Conservation (phyloP, 257 asterid species). For the Misopates orontium region DNA sequence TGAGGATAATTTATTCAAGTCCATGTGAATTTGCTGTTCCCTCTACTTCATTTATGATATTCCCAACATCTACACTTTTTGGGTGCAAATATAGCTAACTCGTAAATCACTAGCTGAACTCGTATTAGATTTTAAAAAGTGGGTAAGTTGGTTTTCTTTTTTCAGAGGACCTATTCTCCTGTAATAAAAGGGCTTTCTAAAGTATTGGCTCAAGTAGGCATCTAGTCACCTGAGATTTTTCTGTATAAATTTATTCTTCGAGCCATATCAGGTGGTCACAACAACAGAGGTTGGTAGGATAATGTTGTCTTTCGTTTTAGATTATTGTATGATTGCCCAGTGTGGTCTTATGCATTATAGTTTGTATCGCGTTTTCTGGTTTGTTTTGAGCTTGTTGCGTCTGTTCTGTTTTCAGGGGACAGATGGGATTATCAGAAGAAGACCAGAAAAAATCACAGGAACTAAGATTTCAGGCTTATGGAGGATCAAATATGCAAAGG, state of each 20-base stretch:
- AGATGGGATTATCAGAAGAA: slow-evolving; percentile 91
- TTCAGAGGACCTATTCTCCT: background rate
- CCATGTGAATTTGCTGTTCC: slow-evolving; percentile 2
- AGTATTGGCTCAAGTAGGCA: background rate
- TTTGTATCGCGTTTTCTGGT: background rate
- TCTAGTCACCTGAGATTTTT: slow-evolving; percentile 4
- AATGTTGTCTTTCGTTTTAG: slow-evolving; percentile 10
- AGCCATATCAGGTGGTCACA: slow-evolving; percentile 20
- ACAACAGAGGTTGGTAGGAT: background rate
- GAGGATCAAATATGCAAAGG: slow-evolving; percentile 39
- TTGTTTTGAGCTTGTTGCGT: slow-evolving; percentile 21
- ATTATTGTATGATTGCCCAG: slow-evolving; percentile 8
- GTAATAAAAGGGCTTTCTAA: too few relatives aligned
- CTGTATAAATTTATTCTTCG: background rate
- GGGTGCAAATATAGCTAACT: background rate
- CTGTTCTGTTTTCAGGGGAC: slow-evolving; percentile 65
- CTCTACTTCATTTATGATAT: slow-evolving; percentile 1
- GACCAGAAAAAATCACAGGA: slow-evolving; percentile 74
- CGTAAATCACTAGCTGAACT: slow-evolving; percentile 17
- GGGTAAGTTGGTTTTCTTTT: background rate
- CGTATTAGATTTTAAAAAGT: background rate
- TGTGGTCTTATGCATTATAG: background rate
- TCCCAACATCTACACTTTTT: background rate
- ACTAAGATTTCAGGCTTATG: slow-evolving; percentile 49
- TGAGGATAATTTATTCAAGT: slow-evolving; percentile 10